These are phyloP conservation scores for Phialophora expanda DNA, from an alignment of 2,329 filamentous ascomycete genomes.

Conservation along the genomic window DNA sequence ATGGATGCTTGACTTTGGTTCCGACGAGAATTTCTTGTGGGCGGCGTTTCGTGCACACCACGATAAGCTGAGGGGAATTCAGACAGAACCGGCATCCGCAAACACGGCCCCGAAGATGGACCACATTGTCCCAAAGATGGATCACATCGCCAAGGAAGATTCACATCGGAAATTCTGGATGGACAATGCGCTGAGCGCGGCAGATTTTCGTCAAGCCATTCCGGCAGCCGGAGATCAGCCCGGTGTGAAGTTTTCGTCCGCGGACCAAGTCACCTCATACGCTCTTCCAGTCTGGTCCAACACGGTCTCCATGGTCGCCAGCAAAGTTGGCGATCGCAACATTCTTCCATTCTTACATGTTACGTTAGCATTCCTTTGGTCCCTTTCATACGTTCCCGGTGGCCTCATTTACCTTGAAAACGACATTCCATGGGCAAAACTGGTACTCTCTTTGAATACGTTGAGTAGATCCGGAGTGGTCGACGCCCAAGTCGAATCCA, in stretches of 20 bases:
- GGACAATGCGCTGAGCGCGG: conserved; percentile 11
- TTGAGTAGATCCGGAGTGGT: conserved; percentile 50
- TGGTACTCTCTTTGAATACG: conserved; percentile 60
- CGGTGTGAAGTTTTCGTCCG: conserved; percentile 34
- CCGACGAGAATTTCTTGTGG: conserved; percentile 44
- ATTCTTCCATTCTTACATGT: conserved; percentile 62
- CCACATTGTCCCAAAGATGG: conserved; percentile 12
- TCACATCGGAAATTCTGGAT: conserved; percentile 39
- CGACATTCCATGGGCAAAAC: conserved; percentile 57
- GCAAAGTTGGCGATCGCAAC: conserved; percentile 57
- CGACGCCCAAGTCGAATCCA: conserved; percentile 46
- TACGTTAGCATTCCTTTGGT: conserved; percentile 59
- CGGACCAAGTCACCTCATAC: conserved; percentile 44
- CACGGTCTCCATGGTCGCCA: conserved; percentile 53
- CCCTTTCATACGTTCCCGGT: conserved; percentile 46
- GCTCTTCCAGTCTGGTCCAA: conserved; percentile 49
- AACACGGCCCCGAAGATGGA: conserved; percentile 16
- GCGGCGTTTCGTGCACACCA: conserved; percentile 40
- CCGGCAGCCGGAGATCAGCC: conserved; percentile 30
- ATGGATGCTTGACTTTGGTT: conserved; percentile 61
- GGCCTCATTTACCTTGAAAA: conserved; percentile 49
- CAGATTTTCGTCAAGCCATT: conserved; percentile 21
- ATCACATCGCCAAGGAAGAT: conserved; percentile 25
- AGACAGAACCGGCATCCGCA: conserved; percentile 1
- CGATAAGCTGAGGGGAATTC: conserved; percentile 24